These are phyloP conservation scores for Halophytophthora polymorphica DNA, from an alignment of 352 stramenopile genomes.

Conservation along the genomic window DNA sequence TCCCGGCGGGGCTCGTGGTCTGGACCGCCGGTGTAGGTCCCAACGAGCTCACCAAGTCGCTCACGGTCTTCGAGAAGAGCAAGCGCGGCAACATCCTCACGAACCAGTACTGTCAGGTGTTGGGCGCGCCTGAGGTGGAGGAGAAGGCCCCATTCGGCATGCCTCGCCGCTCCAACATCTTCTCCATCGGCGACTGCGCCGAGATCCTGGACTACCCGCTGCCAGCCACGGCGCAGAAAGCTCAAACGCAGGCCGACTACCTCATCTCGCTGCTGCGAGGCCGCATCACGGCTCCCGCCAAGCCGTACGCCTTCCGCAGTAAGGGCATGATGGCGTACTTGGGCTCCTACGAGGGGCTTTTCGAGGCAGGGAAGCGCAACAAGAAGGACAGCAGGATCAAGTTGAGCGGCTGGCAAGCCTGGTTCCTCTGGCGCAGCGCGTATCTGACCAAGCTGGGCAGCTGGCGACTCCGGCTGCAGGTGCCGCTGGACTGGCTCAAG, in stretches of 20 bases:
- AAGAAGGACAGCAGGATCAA: conserved; percentile 46
- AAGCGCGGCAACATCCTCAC: conserved; percentile 80
- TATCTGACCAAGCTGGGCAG: conserved; percentile 96
- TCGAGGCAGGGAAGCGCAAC: conserved; percentile 53
- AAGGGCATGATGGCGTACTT: conserved; percentile 95
- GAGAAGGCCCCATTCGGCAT: conserved; percentile 54
- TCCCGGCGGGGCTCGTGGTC: conserved; percentile 63
- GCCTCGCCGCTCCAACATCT: conserved; percentile 83
- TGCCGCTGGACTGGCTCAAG: conserved; percentile 98
- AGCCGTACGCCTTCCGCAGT: conserved; percentile 69
- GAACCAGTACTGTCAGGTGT: conserved; percentile 81
- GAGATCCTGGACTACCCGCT: conserved; percentile 84
- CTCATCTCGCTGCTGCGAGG: conserved; percentile 54
- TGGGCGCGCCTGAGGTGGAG: conserved; percentile 59
- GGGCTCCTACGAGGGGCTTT: conserved; percentile 92
- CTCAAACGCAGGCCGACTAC: conserved; percentile 73
- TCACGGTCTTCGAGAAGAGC: conserved; percentile 72
- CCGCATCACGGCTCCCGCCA: conserved; percentile 41
- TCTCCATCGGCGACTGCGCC: conserved; percentile 95
- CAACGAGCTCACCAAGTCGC: conserved; percentile 76
- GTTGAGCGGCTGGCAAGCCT: conserved; percentile 87
- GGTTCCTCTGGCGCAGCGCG: conserved; percentile 92
- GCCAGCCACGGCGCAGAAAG: conserved; percentile 92
- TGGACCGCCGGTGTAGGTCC: conserved; percentile 78
- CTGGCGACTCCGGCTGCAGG: conserved; percentile 91